Evolutionary conservation across 805 yeast species (phyloP).

Genomic region (Lipomyces spencermartinsiae): DNA sequence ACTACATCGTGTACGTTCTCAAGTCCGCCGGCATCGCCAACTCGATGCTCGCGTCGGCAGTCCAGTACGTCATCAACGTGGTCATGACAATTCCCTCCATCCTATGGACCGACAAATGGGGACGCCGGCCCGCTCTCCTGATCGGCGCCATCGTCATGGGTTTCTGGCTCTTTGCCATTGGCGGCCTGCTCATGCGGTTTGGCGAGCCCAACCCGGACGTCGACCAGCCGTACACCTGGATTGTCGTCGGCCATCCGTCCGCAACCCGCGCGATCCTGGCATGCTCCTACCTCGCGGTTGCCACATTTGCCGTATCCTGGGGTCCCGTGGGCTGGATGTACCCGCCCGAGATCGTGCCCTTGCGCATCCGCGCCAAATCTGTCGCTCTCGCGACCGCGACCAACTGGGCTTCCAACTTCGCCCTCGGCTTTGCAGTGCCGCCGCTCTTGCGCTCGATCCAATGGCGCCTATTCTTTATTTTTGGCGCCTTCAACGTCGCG

Average conservation of each 20-base stretch:
- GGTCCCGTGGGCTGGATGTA: constrained; percentile 69
- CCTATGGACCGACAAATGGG: constrained; percentile 60
- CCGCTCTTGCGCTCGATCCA: constrained; percentile 52
- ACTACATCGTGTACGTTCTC: constrained; percentile 55
- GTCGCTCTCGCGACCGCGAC: constrained; percentile 68
- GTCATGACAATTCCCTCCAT: constrained; percentile 63
- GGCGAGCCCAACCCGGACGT: constrained; percentile 49
- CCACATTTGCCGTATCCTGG: constrained; percentile 62
- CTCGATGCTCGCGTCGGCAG: constrained; percentile 52
- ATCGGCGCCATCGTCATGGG: constrained; percentile 70
- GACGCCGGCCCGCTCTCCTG: constrained; percentile 69
- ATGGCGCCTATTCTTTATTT: constrained; percentile 74
- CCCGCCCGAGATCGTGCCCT: constrained; percentile 69
- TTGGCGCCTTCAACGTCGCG: constrained; percentile 56
- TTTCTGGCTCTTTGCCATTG: constrained; percentile 69
- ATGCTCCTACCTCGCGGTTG: constrained; percentile 62
- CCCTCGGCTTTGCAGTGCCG: constrained; percentile 74
- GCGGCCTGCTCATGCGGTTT: constrained; percentile 64
- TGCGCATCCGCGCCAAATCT: constrained; percentile 64
- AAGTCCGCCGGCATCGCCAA: constrained; percentile 58
- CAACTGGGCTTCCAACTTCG: constrained; percentile 70
- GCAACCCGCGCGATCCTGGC: constrained; percentile 56
- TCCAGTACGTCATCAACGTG: constrained; percentile 56
- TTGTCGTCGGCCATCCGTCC: constrained; percentile 61
- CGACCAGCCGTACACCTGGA: constrained; percentile 50